Evolutionary conservation across 2,329 filamentous ascomycete species (phyloP).

Genomic region (Talaromyces sp.): DNA sequence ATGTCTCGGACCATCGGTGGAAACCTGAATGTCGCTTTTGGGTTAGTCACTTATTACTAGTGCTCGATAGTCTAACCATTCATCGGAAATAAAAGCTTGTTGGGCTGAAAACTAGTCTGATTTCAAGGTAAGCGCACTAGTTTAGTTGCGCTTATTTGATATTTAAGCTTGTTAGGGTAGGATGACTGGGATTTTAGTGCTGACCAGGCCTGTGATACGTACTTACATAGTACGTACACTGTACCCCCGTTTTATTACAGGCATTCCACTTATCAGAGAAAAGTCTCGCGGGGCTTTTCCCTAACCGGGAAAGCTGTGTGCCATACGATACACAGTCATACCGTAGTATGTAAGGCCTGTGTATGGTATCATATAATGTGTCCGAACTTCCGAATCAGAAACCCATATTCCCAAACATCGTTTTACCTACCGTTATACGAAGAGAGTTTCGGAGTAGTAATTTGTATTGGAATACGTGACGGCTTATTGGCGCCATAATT

Average conservation of each 20-base stretch:
- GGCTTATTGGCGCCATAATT: background rate
- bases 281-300: constrained; percentile 8
- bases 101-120: constrained; percentile 1
- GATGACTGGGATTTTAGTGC: background rate
- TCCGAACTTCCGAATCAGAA: background rate
- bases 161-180: constrained; percentile 3
- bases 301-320: constrained; percentile 5
- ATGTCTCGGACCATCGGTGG: background rate
- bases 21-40: background rate
- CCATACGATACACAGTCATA: background rate
- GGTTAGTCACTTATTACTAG: background rate
- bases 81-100: background rate
- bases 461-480: background rate
- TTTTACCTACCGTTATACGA: no score
- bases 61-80: background rate
- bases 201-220: background rate
- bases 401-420: no score
- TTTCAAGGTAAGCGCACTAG: background rate
- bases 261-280: background rate
- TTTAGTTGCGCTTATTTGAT: background rate
- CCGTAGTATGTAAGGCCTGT: background rate
- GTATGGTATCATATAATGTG: background rate
- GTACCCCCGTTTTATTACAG: background rate
- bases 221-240: background rate
- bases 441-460: no score